Evolutionary conservation across 75 land plant species (phyloP).

Genomic region (Isoetes taiwanensis): DNA sequence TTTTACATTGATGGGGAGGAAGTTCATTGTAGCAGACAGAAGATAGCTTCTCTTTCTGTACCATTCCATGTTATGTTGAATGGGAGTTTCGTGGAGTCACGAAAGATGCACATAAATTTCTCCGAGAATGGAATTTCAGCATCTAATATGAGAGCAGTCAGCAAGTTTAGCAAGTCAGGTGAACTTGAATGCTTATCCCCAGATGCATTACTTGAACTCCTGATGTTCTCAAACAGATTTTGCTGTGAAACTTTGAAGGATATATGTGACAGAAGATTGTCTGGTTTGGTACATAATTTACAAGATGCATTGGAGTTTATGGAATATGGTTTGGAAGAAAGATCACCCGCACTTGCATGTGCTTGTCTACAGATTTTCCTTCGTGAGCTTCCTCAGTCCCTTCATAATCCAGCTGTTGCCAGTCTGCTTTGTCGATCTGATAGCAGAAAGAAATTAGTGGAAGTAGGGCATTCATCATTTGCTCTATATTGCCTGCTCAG

Average conservation of each 20-base stretch:
- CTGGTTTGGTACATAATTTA: neutral
- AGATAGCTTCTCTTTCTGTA: constrained; percentile 58
- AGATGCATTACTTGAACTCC: neutral
- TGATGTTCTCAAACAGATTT: neutral
- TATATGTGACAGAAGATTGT: neutral
- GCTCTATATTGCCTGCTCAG: neutral
- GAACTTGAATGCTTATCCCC: constrained; percentile 12
- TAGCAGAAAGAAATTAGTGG: neutral
- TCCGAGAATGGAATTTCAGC: constrained; percentile 73
- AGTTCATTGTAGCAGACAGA: constrained; percentile 64
- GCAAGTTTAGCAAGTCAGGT: constrained; percentile 52
- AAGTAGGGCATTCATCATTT: constrained; percentile 2
- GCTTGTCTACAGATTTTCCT: neutral
- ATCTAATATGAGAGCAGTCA: constrained; percentile 52
- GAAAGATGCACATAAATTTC: constrained; percentile 46
- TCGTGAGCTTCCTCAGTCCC: neutral
- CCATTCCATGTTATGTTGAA: constrained; percentile 92
- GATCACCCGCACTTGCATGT: neutral
- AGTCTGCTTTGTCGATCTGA: neutral
- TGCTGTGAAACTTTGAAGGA: neutral
- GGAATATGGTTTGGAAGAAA: neutral
- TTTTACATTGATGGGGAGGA: constrained; percentile 56
- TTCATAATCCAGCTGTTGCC: neutral
- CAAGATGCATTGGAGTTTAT: neutral
- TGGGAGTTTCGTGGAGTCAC: constrained; percentile 75